Conservation (phyloP, 2,329 filamentous ascomycete species). For the Aspergillus pseudonomiae region DNA sequence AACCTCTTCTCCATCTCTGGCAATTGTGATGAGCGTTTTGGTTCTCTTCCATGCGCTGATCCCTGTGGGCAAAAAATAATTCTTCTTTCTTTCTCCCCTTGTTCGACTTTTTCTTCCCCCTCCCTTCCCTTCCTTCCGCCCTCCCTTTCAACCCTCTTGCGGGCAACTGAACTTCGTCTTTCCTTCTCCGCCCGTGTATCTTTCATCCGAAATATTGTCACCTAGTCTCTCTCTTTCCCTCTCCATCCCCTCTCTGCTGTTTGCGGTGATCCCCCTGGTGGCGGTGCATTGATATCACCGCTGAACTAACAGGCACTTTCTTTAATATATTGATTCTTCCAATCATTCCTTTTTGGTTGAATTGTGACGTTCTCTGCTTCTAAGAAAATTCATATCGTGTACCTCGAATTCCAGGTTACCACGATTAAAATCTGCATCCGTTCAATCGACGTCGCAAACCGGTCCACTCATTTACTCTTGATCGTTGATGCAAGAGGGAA, state of each 20-base stretch:
- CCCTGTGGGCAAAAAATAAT: constrained; percentile 1
- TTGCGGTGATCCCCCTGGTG: neutral
- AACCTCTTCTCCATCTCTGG: constrained; percentile 1
- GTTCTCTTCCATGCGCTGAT: constrained; percentile 11
- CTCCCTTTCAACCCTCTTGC: neutral
- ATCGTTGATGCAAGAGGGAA: neutral
- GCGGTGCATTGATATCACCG: neutral
- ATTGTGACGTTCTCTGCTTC: neutral
- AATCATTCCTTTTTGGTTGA: neutral
- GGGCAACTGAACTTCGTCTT: neutral
- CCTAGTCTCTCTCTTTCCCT: neutral
- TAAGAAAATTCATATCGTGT: neutral
- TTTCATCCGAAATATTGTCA: constrained; percentile 2
- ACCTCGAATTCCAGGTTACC: neutral
- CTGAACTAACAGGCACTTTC: neutral
- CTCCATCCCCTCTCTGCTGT: neutral
- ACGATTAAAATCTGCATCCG: neutral
- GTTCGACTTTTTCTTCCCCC: neutral
- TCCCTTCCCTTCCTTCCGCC: neutral
- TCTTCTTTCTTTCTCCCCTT: neutral
- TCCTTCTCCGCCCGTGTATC: constrained; percentile 1
- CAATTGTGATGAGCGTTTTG: constrained; percentile 11
- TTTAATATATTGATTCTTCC: neutral
- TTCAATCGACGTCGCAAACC: neutral
- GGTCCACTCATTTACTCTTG: neutral